Evolutionary conservation across 306 rosid genomes (phyloP), one percentile per base, ranked within the genome.

Genomic region (Inga oerstediana): DNA sequence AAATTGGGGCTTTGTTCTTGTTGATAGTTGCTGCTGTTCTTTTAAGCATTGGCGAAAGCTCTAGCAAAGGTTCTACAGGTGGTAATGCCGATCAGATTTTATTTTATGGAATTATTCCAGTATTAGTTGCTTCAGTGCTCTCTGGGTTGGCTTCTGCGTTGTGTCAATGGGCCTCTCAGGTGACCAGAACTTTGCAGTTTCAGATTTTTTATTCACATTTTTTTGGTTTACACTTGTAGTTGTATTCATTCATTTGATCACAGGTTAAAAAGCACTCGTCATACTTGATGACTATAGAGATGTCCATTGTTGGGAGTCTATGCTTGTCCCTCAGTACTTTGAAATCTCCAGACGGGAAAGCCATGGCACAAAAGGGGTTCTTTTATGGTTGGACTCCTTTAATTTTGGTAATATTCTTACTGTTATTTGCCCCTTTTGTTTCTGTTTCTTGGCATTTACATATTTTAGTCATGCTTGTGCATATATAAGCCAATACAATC

Each of bases 111-210:
- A 92, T 97, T 80, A 41, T 97, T 84, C 99, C 99, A 14, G 93
- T 97, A 83, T 86, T 97, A 87, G 88, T 89, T 84, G 97, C 97
- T 48, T 97, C 99, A 52, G 89, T 97, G 66, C 99, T 96, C 77
- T 96, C 99, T 16, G 99, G 99, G 67, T 85, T 97, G 82, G 98
- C 99, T 80, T 96, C 99, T 81, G 72, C 98, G 65, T 84, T 96
- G 88, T 96, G 99, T 86, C 99, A 96, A 76, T 96, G 99, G 99
- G 98, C 98, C 80, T 96, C 98, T 76, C 99, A 96, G 99, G 99
- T 96, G 79, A 75, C 87, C 65, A 44, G 74, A 73, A 89, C 45
- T 32, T 85, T 44, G 66, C 19, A 30, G 80, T 80, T 81, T 70
- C 83, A 34, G 51, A 65, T 22, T 14, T 46, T 35, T 34, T 67